Evolutionary conservation across 176 grass and related monocot species (phyloP), one percentile per base, ranked within the genome.

Genomic region (Ampelocalamus luodianensis): DNA sequence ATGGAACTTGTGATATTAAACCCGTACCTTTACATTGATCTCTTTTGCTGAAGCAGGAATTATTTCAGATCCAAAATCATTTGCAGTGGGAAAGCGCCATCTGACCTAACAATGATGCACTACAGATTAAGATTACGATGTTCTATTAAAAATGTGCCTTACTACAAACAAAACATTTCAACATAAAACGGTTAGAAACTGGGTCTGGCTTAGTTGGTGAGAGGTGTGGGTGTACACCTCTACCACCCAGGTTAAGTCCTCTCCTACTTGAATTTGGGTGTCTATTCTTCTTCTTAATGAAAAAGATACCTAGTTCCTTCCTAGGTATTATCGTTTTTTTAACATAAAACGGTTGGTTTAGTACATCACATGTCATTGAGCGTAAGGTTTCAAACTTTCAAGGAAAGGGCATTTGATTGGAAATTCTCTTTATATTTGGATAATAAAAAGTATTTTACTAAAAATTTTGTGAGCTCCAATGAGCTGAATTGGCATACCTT

Each of bases 61-160:
- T 83, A 98, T 95, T 93, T 98, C 96, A 56, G 93, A 95, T 68
- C 96, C 96, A 79, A 98, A 98, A 81, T 95, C 96, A 89, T 98
- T 98, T 68, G 96, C 93, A 72, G 93, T 95, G 56, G 96, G 96
- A 92, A 98, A 98, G 62, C 91, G 82, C 93, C 93, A 95, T 90
- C 96, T 98, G 96, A 89, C 84, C 85, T 88, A 95, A 83, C 74
- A 82, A 89, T n/a, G 68, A 90, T 88, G 73, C 75, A 76, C 26
- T 86, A 80, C 45, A 87, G 60, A 80, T 90, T 86, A 89, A 85
- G 58, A 78, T 71, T 79, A 77, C 24, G 32, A 15, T 59, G 8
- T 55, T 88, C 13, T 67, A 68, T 48, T 12, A 39, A 44, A 88
- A 58, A 23, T 58, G 58, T 51, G 58, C 22, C 13, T 23, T 43